Base-by-base conservation (phyloP, 306 rosid species). In the Begonia peltatifolia region DNA sequence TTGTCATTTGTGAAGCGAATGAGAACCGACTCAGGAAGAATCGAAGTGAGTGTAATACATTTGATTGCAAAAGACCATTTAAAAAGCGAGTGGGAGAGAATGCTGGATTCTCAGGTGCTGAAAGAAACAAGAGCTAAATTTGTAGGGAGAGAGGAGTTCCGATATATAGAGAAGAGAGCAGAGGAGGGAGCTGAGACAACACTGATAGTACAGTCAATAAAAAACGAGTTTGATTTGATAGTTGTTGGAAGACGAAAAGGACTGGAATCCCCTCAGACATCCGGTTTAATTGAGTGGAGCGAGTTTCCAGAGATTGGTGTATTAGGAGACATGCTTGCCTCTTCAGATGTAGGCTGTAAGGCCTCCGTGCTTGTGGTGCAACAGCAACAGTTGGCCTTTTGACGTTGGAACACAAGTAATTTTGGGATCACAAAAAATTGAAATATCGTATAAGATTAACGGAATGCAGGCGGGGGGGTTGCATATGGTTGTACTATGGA, bases 231-330 rank as follows among this genome's bases (percentile, higher is more conserved):
- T 74, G 82, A 83, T 63, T 62, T 76, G 53, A 61, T 78, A 11
- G 54, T 83, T 14, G 81, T 76, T 47, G 86, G 93, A 6, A 77
- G 88, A 62, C 68, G 79, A 25, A 66, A 61, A 5, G 67, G 71
- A 6, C 3, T 80, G 1, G 74, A 75, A 20, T 65, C 62, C 46
- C 65, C 69, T 35, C 87, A 75, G 9, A 83, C 83, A 1, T 14
- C 16, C 0, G 82, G 96, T 11, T 63, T 86, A 30, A 49, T 59
- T 10, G 79, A 79, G 41, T 87, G 96, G 94, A 76, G 74, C 67
- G 94, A 80, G 62, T 80, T 69, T 54, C 81, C 82, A 0, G 84
- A 86, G 56, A 81, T 82, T 47, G 93, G 95, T 9, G 70, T 75
- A 7, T 15, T 82, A 1, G 93, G 93, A 9, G 88, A 82, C 41